Evolutionary conservation across 2,329 filamentous ascomycete genomes (phyloP).

Genomic region (Celoporthe dispersa): DNA sequence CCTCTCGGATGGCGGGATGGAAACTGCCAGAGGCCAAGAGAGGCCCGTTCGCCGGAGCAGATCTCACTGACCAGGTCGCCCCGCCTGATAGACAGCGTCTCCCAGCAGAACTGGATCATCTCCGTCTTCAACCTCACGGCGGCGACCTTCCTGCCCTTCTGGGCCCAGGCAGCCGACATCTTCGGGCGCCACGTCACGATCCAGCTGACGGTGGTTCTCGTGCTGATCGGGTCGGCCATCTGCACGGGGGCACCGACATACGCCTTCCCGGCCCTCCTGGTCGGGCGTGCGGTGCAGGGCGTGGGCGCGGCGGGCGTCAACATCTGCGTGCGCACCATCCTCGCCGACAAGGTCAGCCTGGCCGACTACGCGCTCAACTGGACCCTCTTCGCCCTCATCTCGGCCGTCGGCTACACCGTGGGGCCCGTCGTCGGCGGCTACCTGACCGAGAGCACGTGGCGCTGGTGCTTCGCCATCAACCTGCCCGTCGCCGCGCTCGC

Average conservation of each 20-base stretch:
- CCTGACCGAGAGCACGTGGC: conserved; percentile 60
- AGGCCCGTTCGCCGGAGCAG: not conserved
- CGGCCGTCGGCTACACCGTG: conserved; percentile 62
- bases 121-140: conserved; percentile 70
- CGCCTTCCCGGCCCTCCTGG: conserved; percentile 62
- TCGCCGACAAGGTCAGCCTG: conserved; percentile 67
- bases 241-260: conserved; percentile 60
- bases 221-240: conserved; percentile 64
- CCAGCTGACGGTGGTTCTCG: conserved; percentile 59
- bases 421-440: conserved; percentile 67
- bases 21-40: not conserved
- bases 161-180: conserved; percentile 67
- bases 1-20: too few species aligned
- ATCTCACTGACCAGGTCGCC: conserved; percentile 5
- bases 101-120: conserved; percentile 71
- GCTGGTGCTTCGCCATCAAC: conserved; percentile 70
- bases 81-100: conserved; percentile 48
- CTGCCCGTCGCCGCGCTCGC: conserved; percentile 59
- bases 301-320: conserved; percentile 64
- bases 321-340: conserved; percentile 64
- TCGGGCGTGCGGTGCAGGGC: conserved; percentile 68
- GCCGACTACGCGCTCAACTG: conserved; percentile 66
- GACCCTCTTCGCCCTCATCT: conserved; percentile 63
- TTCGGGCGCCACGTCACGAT: conserved; percentile 66
- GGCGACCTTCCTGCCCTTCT: conserved; percentile 69